Conservation (phyloP, 495 filamentous ascomycete genomes). For the Neurospora cerealis region DNA sequence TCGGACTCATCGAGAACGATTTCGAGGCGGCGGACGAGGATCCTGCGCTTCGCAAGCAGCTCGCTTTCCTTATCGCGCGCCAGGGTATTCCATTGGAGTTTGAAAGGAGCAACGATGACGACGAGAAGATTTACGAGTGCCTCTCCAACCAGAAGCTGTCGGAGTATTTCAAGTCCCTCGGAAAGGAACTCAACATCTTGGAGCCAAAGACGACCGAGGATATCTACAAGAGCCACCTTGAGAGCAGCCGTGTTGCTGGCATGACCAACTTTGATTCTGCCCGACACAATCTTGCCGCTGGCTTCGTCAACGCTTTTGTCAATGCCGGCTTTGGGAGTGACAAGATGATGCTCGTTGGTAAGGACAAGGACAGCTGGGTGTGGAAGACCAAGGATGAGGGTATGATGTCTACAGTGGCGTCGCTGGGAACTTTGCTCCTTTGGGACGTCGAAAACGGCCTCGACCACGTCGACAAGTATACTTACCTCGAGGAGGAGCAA, state of each 20-base stretch:
- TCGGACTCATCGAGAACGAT: slow-evolving; percentile 65
- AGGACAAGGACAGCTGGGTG: slow-evolving; percentile 83
- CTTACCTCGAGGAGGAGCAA: slow-evolving; percentile 68
- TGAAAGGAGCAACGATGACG: slow-evolving; percentile 29
- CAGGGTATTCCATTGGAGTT: slow-evolving; percentile 81
- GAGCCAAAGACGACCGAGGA: slow-evolving; percentile 96
- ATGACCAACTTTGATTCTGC: slow-evolving; percentile 93
- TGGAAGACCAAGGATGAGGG: slow-evolving; percentile 99
- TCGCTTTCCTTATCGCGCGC: slow-evolving; percentile 85
- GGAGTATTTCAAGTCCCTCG: slow-evolving; percentile 86
- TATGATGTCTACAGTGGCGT: slow-evolving; percentile 92
- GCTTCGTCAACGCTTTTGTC: slow-evolving; percentile 92
- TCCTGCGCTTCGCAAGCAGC: slow-evolving; percentile 76
- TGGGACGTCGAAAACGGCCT: slow-evolving; percentile 87
- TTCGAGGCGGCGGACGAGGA: slow-evolving; percentile 66
- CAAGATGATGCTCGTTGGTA: slow-evolving; percentile 87
- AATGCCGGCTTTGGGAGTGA: slow-evolving; percentile 94
- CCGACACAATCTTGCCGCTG: slow-evolving; percentile 88
- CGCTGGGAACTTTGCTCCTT: slow-evolving; percentile 76
- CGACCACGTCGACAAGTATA: slow-evolving; percentile 89
- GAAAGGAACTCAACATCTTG: slow-evolving; percentile 91
- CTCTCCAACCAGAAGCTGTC: slow-evolving; percentile 79
- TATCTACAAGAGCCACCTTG: slow-evolving; percentile 98
- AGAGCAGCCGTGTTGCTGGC: slow-evolving; percentile 84
- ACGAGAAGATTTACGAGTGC: slow-evolving; percentile 70